These are phyloP conservation scores for Tylopilus subfusipes DNA, from an alignment of 768 basidiomycete genomes.

Conservation along the genomic window DNA sequence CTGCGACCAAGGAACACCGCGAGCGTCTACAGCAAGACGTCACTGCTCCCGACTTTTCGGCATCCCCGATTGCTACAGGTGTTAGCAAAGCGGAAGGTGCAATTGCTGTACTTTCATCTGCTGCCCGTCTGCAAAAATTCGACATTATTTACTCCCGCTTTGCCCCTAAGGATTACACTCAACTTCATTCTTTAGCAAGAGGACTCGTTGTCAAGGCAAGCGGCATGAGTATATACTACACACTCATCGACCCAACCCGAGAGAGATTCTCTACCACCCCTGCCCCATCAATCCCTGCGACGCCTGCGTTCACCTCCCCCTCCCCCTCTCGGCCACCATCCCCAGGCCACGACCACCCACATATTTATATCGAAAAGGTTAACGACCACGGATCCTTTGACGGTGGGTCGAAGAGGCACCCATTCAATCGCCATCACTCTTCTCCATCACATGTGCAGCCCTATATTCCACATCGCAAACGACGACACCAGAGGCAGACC, in stretches of 20 bases:
- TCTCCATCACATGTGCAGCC: constrained; percentile 10
- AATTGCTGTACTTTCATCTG: constrained; percentile 50
- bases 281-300: constrained; percentile 30
- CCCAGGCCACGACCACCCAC: constrained; percentile 10
- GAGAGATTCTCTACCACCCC: constrained; percentile 56
- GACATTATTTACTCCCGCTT: constrained; percentile 64
- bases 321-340: constrained; percentile 33
- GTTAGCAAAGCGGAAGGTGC: constrained; percentile 42
- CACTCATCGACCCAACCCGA: constrained; percentile 57
- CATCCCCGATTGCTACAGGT: constrained; percentile 31
- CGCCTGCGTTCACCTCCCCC: constrained; percentile 36
- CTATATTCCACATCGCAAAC: constrained; percentile 1
- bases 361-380: neutral
- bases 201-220: constrained; percentile 53
- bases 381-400: neutral
- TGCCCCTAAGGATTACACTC: constrained; percentile 50
- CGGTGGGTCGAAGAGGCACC: neutral
- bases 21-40: constrained; percentile 40
- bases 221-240: constrained; percentile 63
- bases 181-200: constrained; percentile 48
- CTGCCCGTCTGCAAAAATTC: constrained; percentile 48
- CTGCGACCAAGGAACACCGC: constrained; percentile 45
- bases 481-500: constrained; percentile 11
- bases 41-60: constrained; percentile 35
- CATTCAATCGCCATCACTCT: neutral